A percentile compares a stretch with the other conserved stretches of the same genome.
Conservation (phyloP, 192 early-diverging fungal genomes). For the Mortierella claussenii region DNA sequence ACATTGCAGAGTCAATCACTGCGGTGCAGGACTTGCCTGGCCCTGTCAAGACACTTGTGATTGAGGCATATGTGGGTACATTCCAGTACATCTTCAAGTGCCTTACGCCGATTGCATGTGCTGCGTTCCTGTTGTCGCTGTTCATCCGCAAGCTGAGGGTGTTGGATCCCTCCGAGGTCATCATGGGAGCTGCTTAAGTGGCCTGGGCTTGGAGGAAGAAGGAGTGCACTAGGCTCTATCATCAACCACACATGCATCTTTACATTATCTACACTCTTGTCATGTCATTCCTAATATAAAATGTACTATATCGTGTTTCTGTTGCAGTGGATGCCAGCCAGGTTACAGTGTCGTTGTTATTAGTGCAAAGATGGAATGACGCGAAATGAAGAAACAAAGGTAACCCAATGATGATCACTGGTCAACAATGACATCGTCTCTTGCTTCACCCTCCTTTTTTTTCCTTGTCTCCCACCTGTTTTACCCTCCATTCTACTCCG, state of each 20-base stretch:
- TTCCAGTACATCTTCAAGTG: constrained; percentile 66
- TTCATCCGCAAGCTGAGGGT: constrained; percentile 55
- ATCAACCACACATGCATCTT: not conserved
- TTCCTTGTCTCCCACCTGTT: too few relatives aligned
- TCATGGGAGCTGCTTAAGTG: constrained; percentile 23
- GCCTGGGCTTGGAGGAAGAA: too few relatives aligned
- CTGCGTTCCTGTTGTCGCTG: constrained; percentile 59
- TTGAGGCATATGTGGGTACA: constrained; percentile 62
- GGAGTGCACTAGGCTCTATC: too few relatives aligned
- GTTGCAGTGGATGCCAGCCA: too few relatives aligned
- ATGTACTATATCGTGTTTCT: too few relatives aligned
- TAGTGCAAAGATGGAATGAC: too few relatives aligned
- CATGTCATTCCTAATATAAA: constrained; percentile 5
- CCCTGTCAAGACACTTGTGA: constrained; percentile 51
- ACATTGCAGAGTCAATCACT: constrained; percentile 31
- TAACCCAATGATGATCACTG: too few relatives aligned
- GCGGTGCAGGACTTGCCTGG: constrained; percentile 39
- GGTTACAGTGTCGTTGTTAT: too few relatives aligned
- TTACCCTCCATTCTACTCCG: too few relatives aligned
- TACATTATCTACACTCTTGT: not conserved
- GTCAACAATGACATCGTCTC: too few relatives aligned
- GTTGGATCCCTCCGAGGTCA: constrained; percentile 42
- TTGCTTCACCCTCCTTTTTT: too few relatives aligned
- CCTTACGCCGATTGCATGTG: constrained; percentile 61
- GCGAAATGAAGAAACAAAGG: too few relatives aligned